Percentiles rank a stretch among this genome's conserved stretches.
Conservation (phyloP, 129 eudicot species). For the Ambrosia artemisiifolia region DNA sequence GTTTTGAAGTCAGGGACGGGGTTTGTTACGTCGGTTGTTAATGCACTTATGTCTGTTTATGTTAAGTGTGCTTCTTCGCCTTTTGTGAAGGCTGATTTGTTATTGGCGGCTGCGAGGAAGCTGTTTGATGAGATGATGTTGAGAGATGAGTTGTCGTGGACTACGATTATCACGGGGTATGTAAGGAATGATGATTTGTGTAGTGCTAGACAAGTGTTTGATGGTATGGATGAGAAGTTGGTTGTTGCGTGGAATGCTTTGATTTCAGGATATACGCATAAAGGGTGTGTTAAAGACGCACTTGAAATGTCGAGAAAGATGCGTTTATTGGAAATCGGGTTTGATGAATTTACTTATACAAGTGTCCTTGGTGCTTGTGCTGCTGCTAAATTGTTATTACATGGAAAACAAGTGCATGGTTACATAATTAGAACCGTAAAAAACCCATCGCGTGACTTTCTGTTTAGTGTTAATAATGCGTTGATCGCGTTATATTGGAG, state of each 20-base stretch:
- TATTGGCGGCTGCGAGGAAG: conserved; percentile 59
- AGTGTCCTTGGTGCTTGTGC: conserved; percentile 72
- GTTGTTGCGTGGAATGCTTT: conserved; percentile 78
- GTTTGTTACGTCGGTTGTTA: conserved; percentile 53
- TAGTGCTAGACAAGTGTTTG: conserved; percentile 54
- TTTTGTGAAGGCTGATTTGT: conserved; percentile 21
- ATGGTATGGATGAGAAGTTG: conserved; percentile 48
- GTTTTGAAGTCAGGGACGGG: conserved; percentile 67
- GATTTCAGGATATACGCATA: conserved; percentile 37
- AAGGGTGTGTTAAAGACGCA: conserved; percentile 50
- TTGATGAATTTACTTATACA: conserved; percentile 76
- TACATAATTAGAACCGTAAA: conserved; percentile 51
- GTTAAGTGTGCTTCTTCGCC: conserved; percentile 76
- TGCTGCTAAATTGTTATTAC: conserved; percentile 42
- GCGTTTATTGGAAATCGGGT: conserved; percentile 47
- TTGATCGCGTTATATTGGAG: conserved; percentile 68
- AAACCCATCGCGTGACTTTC: conserved; percentile 35
- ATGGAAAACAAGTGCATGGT: conserved; percentile 75
- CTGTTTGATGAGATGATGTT: conserved; percentile 59
- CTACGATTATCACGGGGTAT: conserved; percentile 77
- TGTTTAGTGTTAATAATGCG: conserved; percentile 57
- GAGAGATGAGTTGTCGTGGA: conserved; percentile 76
- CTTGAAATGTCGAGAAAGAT: conserved; percentile 61
- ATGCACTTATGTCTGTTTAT: conserved; percentile 64
- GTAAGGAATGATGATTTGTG: conserved; percentile 62